A percentile compares a stretch with the other conserved stretches of the same genome.
These are phyloP conservation scores for Ajuga chamaepitys DNA, from an alignment of 257 asterid genomes.

Conservation along the genomic window DNA sequence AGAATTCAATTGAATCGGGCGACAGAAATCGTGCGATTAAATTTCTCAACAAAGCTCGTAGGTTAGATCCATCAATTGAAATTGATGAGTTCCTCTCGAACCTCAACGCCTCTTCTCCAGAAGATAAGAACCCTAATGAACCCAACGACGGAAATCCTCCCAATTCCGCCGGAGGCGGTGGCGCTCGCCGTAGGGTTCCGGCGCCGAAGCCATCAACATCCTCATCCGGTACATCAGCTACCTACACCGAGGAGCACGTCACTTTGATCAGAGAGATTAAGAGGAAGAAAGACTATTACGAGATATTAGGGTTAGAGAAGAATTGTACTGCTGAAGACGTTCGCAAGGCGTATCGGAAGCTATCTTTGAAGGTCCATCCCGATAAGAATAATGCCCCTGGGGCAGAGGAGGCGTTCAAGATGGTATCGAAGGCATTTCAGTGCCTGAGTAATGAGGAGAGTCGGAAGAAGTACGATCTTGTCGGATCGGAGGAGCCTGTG, in stretches of 20 bases:
- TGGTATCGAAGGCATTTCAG: conserved; percentile 87
- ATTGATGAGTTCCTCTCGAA: conserved; percentile 46
- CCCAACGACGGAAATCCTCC: conserved; percentile 20
- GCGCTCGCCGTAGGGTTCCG: conserved; percentile 63
- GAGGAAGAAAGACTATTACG: conserved; percentile 85
- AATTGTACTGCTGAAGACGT: conserved; percentile 63
- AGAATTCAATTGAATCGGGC: conserved; percentile 61
- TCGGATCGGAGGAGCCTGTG: conserved; percentile 68
- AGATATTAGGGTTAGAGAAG: conserved; percentile 77
- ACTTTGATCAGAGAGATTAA: conserved; percentile 56
- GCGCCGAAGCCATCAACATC: conserved; percentile 31
- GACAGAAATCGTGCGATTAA: conserved; percentile 62
- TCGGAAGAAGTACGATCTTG: conserved; percentile 58
- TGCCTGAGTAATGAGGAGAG: conserved; percentile 78
- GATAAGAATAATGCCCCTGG: conserved; percentile 94
- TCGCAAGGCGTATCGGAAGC: conserved; percentile 75
- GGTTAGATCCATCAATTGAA: conserved; percentile 63
- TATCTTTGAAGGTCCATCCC: conserved; percentile 93
- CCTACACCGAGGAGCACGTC: conserved; percentile 67
- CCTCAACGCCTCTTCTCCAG: conserved; percentile 33
- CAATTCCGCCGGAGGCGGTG: conserved; percentile 30
- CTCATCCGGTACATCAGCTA: conserved; percentile 25
- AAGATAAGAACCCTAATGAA: conserved; percentile 24
- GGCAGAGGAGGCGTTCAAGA: conserved; percentile 95
- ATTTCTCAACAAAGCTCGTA: conserved; percentile 76